These are phyloP conservation scores for Diaporthe ilicicola DNA, from an alignment of 2,329 filamentous ascomycete genomes.

Conservation along the genomic window DNA sequence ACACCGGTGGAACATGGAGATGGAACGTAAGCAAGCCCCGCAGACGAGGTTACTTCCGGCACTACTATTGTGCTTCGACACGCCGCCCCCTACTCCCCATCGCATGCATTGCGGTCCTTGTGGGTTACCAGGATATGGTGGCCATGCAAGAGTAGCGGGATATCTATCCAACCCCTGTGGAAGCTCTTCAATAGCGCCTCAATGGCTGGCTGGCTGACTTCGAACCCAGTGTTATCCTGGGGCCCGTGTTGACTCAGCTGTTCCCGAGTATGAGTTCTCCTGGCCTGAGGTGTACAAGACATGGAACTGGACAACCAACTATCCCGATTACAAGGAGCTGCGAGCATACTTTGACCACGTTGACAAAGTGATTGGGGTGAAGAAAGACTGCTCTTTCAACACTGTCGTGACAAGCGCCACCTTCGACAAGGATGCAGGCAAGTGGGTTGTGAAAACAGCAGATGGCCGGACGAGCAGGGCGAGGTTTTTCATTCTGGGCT, in stretches of 20 bases:
- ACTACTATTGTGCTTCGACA: background rate
- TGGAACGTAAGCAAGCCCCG: conserved; percentile 51
- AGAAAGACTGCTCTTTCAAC: conserved; percentile 65
- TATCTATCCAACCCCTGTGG: too few relatives aligned
- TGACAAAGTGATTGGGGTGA: conserved; percentile 62
- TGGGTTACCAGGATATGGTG: too few relatives aligned
- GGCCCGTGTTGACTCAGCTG: conserved; percentile 61
- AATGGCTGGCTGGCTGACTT: background rate
- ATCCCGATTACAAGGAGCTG: conserved; percentile 61
- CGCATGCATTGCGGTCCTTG: background rate
- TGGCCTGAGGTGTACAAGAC: conserved; percentile 60
- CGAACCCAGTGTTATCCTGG: conserved; percentile 56
- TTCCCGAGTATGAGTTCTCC: conserved; percentile 62
- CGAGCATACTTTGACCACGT: conserved; percentile 67
- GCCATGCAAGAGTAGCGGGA: background rate
- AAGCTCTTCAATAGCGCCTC: background rate
- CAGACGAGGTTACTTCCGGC: background rate
- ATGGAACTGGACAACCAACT: conserved; percentile 65
- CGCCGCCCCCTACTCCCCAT: background rate
- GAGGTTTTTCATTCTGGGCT: conserved; percentile 61
- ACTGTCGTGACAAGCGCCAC: conserved; percentile 61
- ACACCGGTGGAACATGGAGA: conserved; percentile 62
- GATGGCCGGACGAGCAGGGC: conserved; percentile 59
- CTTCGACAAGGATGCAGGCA: conserved; percentile 56
- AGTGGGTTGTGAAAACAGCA: conserved; percentile 52